Base-by-base conservation (phyloP, 2,329 filamentous ascomycete genomes). In the Colletotrichum sojae region DNA sequence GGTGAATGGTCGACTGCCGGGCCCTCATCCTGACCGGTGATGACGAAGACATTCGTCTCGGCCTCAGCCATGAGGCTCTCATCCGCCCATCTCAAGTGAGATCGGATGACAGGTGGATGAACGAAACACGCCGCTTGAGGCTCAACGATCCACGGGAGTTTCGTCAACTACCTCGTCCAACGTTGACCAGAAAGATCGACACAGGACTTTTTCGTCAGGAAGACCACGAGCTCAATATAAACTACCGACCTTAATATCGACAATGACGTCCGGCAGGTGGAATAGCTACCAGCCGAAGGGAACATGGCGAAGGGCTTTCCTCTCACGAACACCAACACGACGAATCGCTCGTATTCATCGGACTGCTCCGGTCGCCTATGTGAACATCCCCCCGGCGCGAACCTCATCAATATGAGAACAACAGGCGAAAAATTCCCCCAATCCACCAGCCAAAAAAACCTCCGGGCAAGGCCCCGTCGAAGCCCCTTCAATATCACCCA, bases 401-500 rank as follows among this genome's bases (percentile, higher is more conserved):
- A 20, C 52, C 22, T 67, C 52, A 63, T 67, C 18, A 63, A 67
- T 15, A 5, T 63, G 58, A 63, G 40, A 56, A 45, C 18, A 40
- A 36, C 1, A 36, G 31, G 31, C 31, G 15, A 5, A 5, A 43
- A 43, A 43, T 6, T 12, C 40, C 13, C 40, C 40, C 40, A 43
- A 10, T 36, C 31, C 31, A 36, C 31, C 31, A 36, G 31, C 31
- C 31, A 36, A 10, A n/a, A 52, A 52, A 52, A 18, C 49, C 58
- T 62, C 20, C 49, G 48, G 49, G 39, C 59, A 51, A 13, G 49
- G 51, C 51, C 45, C 63, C 49, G 49, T 62, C 27, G 39, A 15
- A n/a, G 45, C 63, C 63, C 63, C 63, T 67, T 67, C 63, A 67
- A 63, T 67, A 63, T 63, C 45, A 51, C 43, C 63, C 57, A 67